These are phyloP conservation scores for Fusarium chlamydosporum DNA, from an alignment of 2,329 filamentous ascomycete genomes.

Conservation along the genomic window DNA sequence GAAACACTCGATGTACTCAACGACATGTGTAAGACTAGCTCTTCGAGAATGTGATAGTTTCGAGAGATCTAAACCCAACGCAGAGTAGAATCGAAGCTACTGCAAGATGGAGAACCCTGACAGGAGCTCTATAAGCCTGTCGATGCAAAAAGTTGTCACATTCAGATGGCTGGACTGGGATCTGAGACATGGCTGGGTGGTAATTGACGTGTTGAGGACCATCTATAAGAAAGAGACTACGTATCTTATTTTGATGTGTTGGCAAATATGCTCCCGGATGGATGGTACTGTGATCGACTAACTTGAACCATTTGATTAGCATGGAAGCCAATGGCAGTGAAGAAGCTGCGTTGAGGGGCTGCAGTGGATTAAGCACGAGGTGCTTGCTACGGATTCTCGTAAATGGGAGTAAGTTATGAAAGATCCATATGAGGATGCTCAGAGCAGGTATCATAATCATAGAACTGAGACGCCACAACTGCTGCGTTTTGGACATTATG, in stretches of 20 bases:
- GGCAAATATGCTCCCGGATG: slow-evolving; percentile 19
- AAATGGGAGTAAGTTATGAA: background rate
- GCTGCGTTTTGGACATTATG: background rate
- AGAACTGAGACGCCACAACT: background rate
- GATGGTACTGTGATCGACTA: slow-evolving; percentile 36
- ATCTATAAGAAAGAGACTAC: slow-evolving; percentile 11
- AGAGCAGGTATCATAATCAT: background rate
- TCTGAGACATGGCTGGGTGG: slow-evolving; percentile 28
- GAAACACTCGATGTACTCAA: background rate
- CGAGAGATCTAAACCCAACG: background rate
- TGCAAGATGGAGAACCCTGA: slow-evolving; percentile 13
- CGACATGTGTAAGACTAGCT: slow-evolving; percentile 1
- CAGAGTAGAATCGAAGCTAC: slow-evolving; percentile 1
- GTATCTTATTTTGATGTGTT: slow-evolving; percentile 33
- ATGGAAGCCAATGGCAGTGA: slow-evolving; percentile 19
- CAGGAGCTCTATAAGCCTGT: background rate
- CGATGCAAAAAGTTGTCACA: background rate
- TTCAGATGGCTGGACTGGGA: slow-evolving; percentile 12
- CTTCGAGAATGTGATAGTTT: slow-evolving; percentile 5
- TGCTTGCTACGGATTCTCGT: background rate
- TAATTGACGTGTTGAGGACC: background rate
- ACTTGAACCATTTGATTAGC: background rate
- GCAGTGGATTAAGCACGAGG: slow-evolving; percentile 11
- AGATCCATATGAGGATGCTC: background rate
- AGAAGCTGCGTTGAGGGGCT: slow-evolving; percentile 7